A percentile compares a stretch with the other conserved stretches of the same genome.
Evolutionary conservation across 306 rosid species (phyloP).

Genomic region (Castanea mollissima): DNA sequence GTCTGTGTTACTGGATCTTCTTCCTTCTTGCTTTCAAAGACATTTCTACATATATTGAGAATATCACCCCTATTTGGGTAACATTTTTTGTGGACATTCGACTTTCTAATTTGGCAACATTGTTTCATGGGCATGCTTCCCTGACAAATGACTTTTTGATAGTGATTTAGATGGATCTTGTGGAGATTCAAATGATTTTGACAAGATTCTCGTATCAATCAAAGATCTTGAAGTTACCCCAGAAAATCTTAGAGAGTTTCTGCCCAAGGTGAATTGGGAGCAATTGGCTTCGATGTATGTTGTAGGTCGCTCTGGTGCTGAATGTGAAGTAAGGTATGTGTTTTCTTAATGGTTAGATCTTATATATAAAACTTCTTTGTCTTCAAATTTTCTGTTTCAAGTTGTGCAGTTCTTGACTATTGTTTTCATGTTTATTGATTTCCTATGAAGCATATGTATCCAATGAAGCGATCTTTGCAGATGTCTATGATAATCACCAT

Average conservation of each 20-base stretch:
- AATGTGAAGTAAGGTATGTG: slow-evolving; percentile 89
- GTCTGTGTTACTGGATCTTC: not conserved
- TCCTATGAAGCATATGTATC: slow-evolving; percentile 52
- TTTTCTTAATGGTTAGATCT: slow-evolving; percentile 4
- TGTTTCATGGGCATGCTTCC: not conserved
- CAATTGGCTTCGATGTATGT: slow-evolving; percentile 69
- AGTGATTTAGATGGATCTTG: slow-evolving; percentile 43
- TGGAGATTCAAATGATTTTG: slow-evolving; percentile 57
- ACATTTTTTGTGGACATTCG: not conserved
- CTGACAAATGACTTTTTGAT: slow-evolving; percentile 24
- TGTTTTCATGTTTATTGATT: slow-evolving; percentile 44
- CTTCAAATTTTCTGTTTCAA: slow-evolving; percentile 24
- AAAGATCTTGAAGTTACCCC: slow-evolving; percentile 60
- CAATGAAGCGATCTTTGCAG: slow-evolving; percentile 51
- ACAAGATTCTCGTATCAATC: slow-evolving; percentile 50
- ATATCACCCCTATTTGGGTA: not conserved
- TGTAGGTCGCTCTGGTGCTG: slow-evolving; percentile 69
- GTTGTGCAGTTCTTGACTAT: slow-evolving; percentile 43
- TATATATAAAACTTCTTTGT: not conserved
- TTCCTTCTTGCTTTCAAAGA: not conserved
- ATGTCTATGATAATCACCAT: slow-evolving; percentile 64
- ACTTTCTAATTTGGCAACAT: not conserved
- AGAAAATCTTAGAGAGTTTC: slow-evolving; percentile 53
- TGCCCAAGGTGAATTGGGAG: slow-evolving; percentile 87
- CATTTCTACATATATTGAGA: not conserved